Evolutionary conservation across 2,329 filamentous ascomycete species (phyloP).

Genomic region (Claviceps sp.): DNA sequence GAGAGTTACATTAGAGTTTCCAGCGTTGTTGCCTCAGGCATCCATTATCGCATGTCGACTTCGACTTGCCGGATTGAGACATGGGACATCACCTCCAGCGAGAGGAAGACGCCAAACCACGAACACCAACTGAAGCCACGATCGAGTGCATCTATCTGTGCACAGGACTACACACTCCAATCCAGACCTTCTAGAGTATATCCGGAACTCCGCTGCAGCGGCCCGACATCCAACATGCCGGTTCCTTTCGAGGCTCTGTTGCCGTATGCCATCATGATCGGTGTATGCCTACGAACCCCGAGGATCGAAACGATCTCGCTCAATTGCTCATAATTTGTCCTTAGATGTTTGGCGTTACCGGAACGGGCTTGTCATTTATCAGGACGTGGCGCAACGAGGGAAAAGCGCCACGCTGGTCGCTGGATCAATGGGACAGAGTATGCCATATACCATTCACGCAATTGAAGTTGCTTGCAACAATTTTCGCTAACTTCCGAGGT

Average conservation of each 20-base stretch:
- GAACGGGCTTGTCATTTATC: constrained; percentile 43
- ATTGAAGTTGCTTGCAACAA: neutral
- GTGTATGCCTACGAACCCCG: constrained; percentile 29
- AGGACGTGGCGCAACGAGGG: constrained; percentile 46
- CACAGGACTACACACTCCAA: neutral
- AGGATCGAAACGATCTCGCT: neutral
- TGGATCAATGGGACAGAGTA: constrained; percentile 53
- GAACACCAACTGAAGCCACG: constrained; percentile 2
- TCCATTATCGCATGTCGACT: neutral
- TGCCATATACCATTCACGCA: constrained; percentile 11
- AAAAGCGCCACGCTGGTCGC: constrained; percentile 44
- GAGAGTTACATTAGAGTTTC: constrained; percentile 1
- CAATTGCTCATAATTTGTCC: constrained; percentile 1
- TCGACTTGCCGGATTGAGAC: neutral
- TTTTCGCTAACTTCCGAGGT: constrained; percentile 16
- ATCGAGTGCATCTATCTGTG: neutral
- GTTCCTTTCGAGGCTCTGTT: constrained; percentile 51
- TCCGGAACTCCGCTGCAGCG: constrained; percentile 18
- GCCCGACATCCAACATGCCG: constrained; percentile 33
- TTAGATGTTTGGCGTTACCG: constrained; percentile 51
- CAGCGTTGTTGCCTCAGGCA: constrained; percentile 12
- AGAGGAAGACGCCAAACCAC: neutral
- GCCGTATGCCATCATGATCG: constrained; percentile 51
- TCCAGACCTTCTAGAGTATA: neutral
- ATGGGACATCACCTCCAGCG: neutral